Evolutionary conservation across 2,329 filamentous ascomycete genomes (phyloP), one percentile per base, ranked within the genome.

Genomic region (Juglanconis juglandina): DNA sequence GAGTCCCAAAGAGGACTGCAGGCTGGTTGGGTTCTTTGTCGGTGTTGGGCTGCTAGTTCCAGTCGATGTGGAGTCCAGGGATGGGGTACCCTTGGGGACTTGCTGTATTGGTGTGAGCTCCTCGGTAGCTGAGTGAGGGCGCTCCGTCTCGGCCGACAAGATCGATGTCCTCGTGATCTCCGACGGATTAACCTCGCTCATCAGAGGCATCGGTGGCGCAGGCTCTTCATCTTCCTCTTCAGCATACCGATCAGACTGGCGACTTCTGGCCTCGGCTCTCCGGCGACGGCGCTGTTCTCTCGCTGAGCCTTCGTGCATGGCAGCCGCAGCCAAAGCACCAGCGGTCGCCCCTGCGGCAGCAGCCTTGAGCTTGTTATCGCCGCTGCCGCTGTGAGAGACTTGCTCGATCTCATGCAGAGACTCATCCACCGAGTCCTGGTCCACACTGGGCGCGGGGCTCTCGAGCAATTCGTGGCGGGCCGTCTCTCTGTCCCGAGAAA

Each of bases 101-200:
- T 91, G 85, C 44, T 82, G 83, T 51, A 88, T 74, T 11, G 87
- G 86, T 1, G 80, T 82, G 68, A 75, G 79, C 74, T 83, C 84
- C 67, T 83, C 87, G 68, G 81, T 88, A 30, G 87, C 86, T 17
- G 89, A 91, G 51, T 83, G 81, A 14, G 90, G 88, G 55, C 87
- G 80, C 65, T 91, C 91, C 0, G 90, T 91, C 34, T 90, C 87
- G 35, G 91, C 90, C 5, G 93, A 95, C 17, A 95, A 76, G 57
- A 98, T 91, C 0, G 94, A 97, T 14, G 89, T 89, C 67, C 94
- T 84, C 0, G 94, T 98, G 58, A 97, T 75, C 55, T 97, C 93
- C 0, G 94, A 96, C 47, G 90, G 86, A 65, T 91, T 89, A 60
- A 96, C 85, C 59, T 92, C 91, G 73, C 93, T 96, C 73, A 90